phyloP scores from a whole-genome alignment of 352 stramenopile species.

The Saprolegnia diclina region DNA sequence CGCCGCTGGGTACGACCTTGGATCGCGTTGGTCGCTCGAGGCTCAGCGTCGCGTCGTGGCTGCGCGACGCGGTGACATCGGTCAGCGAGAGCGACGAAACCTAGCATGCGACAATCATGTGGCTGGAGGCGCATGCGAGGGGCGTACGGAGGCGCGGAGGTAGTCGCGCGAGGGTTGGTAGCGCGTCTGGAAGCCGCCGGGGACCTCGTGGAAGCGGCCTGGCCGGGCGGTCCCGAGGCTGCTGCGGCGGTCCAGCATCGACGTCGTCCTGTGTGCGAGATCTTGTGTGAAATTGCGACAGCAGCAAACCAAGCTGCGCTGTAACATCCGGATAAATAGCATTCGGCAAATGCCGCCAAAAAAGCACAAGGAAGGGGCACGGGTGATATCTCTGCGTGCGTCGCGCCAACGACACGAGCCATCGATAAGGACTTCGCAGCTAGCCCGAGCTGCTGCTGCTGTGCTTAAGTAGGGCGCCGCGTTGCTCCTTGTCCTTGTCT shows the following conservation, averaged over 20 bases:
- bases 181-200: slow-evolving; percentile 3
- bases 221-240: not conserved
- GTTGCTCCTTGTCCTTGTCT: too few species aligned
- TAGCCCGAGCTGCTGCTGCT: too few species aligned
- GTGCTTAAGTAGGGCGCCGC: too few species aligned
- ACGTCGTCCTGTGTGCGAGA: too few species aligned
- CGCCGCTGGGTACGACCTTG: not conserved
- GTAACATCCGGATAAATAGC: not conserved
- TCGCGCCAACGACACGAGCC: too few species aligned
- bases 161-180: not conserved
- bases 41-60: too few species aligned
- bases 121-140: not conserved
- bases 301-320: not conserved
- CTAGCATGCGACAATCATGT: not conserved
- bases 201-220: slow-evolving; percentile 3
- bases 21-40: too few species aligned
- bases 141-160: not conserved
- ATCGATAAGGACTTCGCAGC: too few species aligned
- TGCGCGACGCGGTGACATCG: too few species aligned
- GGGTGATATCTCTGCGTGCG: too few species aligned
- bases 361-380: too few species aligned
- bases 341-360: not conserved
- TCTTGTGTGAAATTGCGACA: slow-evolving; percentile 1
- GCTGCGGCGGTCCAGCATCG: not conserved
- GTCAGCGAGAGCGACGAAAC: not conserved